Percentiles rank a stretch among this genome's conserved stretches.
Conservation (phyloP, 2,329 filamentous ascomycete species). For the Simplicillium sp. region DNA sequence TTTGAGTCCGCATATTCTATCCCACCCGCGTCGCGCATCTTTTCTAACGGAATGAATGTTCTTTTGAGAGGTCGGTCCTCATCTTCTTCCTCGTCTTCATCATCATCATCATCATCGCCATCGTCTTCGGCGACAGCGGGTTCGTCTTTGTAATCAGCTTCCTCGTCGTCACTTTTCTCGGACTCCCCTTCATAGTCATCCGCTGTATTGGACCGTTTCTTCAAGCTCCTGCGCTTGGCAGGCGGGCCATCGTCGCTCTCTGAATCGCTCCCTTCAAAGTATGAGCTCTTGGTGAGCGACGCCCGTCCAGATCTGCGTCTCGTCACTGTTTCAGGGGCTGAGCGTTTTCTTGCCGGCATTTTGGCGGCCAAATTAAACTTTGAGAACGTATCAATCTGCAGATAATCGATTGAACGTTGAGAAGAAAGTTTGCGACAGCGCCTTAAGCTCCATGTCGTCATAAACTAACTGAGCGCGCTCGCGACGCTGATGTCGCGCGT, state of each 20-base stretch:
- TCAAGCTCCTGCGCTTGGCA: conserved; percentile 8
- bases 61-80: conserved; percentile 24
- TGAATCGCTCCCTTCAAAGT: conserved; percentile 33
- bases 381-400: no score
- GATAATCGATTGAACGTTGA: no score
- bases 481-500: no score
- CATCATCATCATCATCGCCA: conserved; percentile 18
- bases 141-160: conserved; percentile 15
- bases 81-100: conserved; percentile 25
- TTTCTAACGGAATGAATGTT: conserved; percentile 23
- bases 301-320: conserved; percentile 37
- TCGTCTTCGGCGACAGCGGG: conserved; percentile 15
- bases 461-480: no score
- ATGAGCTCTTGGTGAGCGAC: conserved; percentile 38
- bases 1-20: conserved; percentile 39
- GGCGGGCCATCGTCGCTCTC: conserved; percentile 11
- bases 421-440: no score
- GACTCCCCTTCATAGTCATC: conserved; percentile 13
- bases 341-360: conserved; percentile 32
- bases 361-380: neutral
- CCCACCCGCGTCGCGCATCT: conserved; percentile 22
- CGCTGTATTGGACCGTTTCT: conserved; percentile 11
- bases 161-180: conserved; percentile 8
- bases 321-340: conserved; percentile 17
- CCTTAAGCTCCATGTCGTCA: no score